These are phyloP conservation scores for Sophora flavescens DNA, from an alignment of 306 rosid species.

Conservation along the genomic window DNA sequence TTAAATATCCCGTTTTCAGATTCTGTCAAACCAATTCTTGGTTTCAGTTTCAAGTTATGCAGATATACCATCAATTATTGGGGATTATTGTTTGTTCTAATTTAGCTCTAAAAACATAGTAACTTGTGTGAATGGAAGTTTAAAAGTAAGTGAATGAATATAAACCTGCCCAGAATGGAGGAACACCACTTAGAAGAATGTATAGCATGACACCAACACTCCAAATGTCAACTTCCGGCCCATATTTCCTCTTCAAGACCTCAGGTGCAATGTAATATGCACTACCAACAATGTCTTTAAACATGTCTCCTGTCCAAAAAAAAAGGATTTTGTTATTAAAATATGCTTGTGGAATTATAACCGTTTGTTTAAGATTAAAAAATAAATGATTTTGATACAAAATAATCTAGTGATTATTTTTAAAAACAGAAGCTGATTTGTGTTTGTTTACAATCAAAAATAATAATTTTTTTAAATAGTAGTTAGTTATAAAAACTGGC, in stretches of 20 bases:
- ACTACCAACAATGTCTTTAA: constrained; percentile 91
- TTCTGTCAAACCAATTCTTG: constrained; percentile 60
- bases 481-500: too few species aligned
- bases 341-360: background rate
- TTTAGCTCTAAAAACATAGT: background rate
- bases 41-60: constrained; percentile 41
- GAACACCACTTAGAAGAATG: constrained; percentile 89
- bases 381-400: too few species aligned
- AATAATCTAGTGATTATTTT: too few species aligned
- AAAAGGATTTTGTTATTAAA: background rate
- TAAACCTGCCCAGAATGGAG: constrained; percentile 97
- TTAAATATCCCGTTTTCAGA: constrained; percentile 96
- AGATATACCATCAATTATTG: constrained; percentile 2
- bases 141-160: background rate
- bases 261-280: constrained; percentile 98
- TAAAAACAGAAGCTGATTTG: too few species aligned
- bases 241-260: constrained; percentile 88
- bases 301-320: constrained; percentile 75
- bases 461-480: too few species aligned
- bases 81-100: background rate
- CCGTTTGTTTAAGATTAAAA: too few species aligned
- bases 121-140: background rate
- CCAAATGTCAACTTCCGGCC: constrained; percentile 98
- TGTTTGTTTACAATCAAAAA: too few species aligned
- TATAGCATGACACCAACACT: constrained; percentile 96